These are phyloP conservation scores for Sporothrix luriei DNA, from an alignment of 2,329 filamentous ascomycete genomes.

Conservation along the genomic window DNA sequence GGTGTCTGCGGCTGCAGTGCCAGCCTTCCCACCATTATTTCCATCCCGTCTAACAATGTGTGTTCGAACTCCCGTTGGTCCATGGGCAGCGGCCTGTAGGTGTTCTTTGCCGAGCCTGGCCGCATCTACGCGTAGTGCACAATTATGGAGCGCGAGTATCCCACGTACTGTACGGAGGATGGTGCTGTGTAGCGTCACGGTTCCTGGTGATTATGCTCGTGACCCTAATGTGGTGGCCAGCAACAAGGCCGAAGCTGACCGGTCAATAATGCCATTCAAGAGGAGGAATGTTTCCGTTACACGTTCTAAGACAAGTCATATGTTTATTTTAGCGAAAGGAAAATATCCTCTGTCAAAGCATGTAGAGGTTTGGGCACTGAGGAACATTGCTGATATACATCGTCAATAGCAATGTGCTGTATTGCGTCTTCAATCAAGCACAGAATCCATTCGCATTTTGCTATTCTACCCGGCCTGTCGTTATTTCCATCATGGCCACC, in stretches of 20 bases:
- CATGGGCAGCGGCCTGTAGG: slow-evolving; percentile 42
- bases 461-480: not conserved
- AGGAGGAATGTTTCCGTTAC: slow-evolving; percentile 29
- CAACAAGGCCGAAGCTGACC: slow-evolving; percentile 53
- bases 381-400: slow-evolving; percentile 2
- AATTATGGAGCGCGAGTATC: slow-evolving; percentile 59
- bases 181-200: slow-evolving; percentile 56
- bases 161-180: slow-evolving; percentile 57
- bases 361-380: not conserved
- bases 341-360: not conserved
- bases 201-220: slow-evolving; percentile 53
- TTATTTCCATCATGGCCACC: not conserved
- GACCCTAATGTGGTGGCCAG: slow-evolving; percentile 48
- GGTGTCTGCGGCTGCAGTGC: slow-evolving; percentile 73
- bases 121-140: slow-evolving; percentile 70
- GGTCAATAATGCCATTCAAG: slow-evolving; percentile 38
- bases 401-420: not conserved
- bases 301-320: not conserved
- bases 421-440: not conserved
- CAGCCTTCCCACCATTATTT: slow-evolving; percentile 72
- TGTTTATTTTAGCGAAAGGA: not conserved
- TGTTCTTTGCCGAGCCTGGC: slow-evolving; percentile 42
- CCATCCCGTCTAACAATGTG: slow-evolving; percentile 86
- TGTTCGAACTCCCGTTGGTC: slow-evolving; percentile 45
- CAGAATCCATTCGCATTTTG: not conserved